phyloP scores from a whole-genome alignment of 164 flowering plant species.

The Taxillus chinensis region DNA sequence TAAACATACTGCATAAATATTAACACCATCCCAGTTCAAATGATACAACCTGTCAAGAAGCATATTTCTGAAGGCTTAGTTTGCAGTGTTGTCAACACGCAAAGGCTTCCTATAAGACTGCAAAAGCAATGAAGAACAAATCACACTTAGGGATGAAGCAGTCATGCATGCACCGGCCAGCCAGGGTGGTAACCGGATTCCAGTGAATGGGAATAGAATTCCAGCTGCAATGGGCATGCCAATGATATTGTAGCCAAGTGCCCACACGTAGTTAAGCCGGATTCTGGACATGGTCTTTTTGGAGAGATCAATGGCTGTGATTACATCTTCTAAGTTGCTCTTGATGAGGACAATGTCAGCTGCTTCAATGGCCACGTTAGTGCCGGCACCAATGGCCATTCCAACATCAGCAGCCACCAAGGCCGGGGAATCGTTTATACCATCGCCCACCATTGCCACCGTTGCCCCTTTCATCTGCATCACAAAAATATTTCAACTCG shows the following conservation, averaged over 20 bases:
- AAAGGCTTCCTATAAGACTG: constrained; percentile 80
- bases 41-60: too few relatives aligned
- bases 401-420: constrained; percentile 92
- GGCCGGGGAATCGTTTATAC: constrained; percentile 91
- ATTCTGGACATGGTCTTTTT: constrained; percentile 70
- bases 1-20: too few relatives aligned
- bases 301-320: constrained; percentile 87
- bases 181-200: constrained; percentile 90
- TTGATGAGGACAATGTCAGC: constrained; percentile 86
- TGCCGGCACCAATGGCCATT: constrained; percentile 98
- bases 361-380: constrained; percentile 89
- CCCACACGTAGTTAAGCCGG: constrained; percentile 84
- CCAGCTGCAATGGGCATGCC: constrained; percentile 92
- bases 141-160: constrained; percentile 84
- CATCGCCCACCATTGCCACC: constrained; percentile 98
- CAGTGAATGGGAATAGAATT: constrained; percentile 64
- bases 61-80: too few relatives aligned
- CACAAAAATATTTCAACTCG: too few relatives aligned
- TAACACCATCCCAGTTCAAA: too few relatives aligned
- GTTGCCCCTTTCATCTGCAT: too few relatives aligned
- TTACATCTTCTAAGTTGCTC: constrained; percentile 83
- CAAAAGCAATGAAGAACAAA: constrained; percentile 81
- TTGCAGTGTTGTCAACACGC: constrained; percentile 19
- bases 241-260: constrained; percentile 85
- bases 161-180: constrained; percentile 98